phyloP scores from a whole-genome alignment of 371 early-diverging fungal genomes.

The Syncephalis plumigaleata region DNA sequence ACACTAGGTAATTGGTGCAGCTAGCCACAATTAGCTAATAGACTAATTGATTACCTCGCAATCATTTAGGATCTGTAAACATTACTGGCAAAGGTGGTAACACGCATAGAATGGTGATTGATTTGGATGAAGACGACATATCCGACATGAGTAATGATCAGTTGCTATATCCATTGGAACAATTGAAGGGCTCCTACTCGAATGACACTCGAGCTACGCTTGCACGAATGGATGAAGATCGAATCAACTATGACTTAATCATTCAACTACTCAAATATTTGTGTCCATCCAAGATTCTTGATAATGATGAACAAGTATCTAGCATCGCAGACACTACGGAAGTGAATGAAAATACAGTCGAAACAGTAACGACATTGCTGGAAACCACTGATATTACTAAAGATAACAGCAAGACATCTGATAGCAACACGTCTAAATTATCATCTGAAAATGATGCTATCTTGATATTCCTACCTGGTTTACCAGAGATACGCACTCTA shows the following conservation, averaged over 20 bases:
- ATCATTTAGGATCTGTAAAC: no score
- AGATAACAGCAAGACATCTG: no score
- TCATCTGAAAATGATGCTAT: conserved; percentile 40
- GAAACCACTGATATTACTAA: no score
- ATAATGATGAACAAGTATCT: background rate
- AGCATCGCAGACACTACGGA: no score
- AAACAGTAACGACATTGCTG: no score
- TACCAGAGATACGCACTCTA: conserved; percentile 49
- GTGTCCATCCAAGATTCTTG: conserved; percentile 7
- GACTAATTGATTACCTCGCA: no score
- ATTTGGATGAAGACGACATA: conserved; percentile 10
- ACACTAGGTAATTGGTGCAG: no score
- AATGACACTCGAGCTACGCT: conserved; percentile 25
- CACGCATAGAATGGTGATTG: no score
- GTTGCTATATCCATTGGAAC: background rate
- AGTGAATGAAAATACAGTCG: no score
- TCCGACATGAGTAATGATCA: conserved; percentile 6
- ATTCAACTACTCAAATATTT: conserved; percentile 42
- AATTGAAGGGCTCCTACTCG: conserved; percentile 7
- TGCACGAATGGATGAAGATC: conserved; percentile 34
- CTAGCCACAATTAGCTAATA: no score
- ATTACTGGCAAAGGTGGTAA: no score
- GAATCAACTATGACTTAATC: conserved; percentile 53
- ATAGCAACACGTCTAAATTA: no score
- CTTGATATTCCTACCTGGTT: conserved; percentile 78